Evolutionary conservation across 1,139 yeast species (phyloP).

Genomic region (Lodderomyces parapsilosis): DNA sequence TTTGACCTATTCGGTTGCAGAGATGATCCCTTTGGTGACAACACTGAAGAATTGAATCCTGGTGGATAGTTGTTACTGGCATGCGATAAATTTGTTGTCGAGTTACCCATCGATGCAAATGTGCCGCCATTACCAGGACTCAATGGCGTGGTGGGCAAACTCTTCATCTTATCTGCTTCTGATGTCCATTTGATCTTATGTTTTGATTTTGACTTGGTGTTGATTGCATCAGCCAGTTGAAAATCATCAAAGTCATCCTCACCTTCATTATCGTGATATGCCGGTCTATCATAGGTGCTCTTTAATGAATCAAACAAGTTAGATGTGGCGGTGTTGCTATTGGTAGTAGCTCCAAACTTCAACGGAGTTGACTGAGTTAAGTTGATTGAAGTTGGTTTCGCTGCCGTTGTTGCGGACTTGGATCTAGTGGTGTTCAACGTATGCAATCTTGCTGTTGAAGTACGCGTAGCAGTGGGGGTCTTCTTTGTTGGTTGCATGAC

Average conservation of each 20-base stretch:
- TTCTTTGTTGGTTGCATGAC: constrained; percentile 16
- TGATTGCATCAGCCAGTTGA: constrained; percentile 22
- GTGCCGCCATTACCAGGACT: background rate
- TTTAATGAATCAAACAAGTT: constrained; percentile 24
- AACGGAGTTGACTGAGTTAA: constrained; percentile 13
- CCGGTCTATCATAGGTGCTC: constrained; percentile 17
- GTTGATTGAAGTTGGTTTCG: background rate
- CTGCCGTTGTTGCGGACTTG: constrained; percentile 3
- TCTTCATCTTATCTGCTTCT: constrained; percentile 17
- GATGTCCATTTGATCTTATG: constrained; percentile 21
- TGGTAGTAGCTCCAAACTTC: constrained; percentile 26
- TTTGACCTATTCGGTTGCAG: constrained; percentile 1
- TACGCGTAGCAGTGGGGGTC: background rate
- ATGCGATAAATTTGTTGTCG: background rate
- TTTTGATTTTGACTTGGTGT: constrained; percentile 4
- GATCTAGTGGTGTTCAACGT: constrained; percentile 1
- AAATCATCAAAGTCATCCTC: constrained; percentile 32
- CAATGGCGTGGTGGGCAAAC: constrained; percentile 11
- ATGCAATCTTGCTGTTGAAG: background rate
- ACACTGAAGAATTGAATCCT: constrained; percentile 26
- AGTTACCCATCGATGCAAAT: background rate
- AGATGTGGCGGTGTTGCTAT: constrained; percentile 14
- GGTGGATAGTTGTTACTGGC: constrained; percentile 24
- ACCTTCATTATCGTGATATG: constrained; percentile 3
- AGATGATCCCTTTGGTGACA: constrained; percentile 16